Base-by-base conservation (phyloP, 192 early-diverging fungal genomes). In the Coemansia umbellata region DNA sequence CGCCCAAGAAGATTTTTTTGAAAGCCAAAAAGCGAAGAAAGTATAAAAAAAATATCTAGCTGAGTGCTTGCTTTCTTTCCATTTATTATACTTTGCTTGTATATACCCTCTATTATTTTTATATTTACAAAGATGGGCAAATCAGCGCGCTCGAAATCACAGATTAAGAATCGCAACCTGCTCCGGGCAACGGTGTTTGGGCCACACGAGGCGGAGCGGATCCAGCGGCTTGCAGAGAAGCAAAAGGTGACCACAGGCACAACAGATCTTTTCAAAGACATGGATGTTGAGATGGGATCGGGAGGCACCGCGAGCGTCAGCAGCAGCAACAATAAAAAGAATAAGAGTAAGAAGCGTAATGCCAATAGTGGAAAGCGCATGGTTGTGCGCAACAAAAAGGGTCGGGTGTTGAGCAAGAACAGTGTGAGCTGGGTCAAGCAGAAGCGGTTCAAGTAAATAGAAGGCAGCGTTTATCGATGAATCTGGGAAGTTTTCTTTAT, bases 141-240 rank as follows among this genome's bases (percentile, higher is more conserved):
- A 53, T 73, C 69, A 14, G 45, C 39, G 8, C 69, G 69, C 32
- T 73, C 69, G 66, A 73, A 73, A 53, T 60, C 63, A 47, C 60
- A 48, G 50, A 73, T 73, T 27, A 54, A 54, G 41, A 66, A 60
- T 49, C 69, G 69, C 44, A 73, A 73, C 47, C 27, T 33, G 1
- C 48, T 60, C 48, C 69, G 69, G 26, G 63, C 37, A 30, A 52
- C 52, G 5, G 50, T 73, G 53, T 73, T 66, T 73, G 69, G 63
- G 11, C 63, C 69, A 9, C 41, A 35, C 28, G 70, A 74, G 52
- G 64, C 59, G 4, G 70, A 50, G 50, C 70, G 70, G 37, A 66
- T 74, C 23, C 42, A 74, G 70, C 58, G 70, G 42, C 40, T 74
- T 58, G 70, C 70, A 1, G 64, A 54, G 26, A 62, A 62, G 55